Base-by-base conservation (phyloP, 495 filamentous ascomycete genomes). In the Durotheca rogersii region DNA sequence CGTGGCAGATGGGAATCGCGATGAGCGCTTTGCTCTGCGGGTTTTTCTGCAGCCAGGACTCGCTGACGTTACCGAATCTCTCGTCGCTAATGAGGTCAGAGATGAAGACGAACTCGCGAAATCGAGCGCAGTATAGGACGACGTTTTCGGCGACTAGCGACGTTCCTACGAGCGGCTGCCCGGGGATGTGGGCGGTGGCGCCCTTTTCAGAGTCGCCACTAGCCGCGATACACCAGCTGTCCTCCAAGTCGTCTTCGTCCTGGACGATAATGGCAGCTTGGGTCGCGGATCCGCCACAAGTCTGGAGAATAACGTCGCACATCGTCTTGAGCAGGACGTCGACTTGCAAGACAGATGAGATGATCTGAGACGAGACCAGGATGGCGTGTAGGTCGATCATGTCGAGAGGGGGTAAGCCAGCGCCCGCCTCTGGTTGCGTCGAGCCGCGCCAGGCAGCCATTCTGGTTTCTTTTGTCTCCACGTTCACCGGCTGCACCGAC, bases 311-410 rank as follows among this genome's bases (percentile, higher is more conserved):
- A 50, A 95, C 90, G 61, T 92, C 85, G 41, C 88, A 88, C 87
- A 96, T 94, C 46, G 89, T 93, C 43, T 83, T 82, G 31, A 95
- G 71, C 6, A 96, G 81, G 40, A 84, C 82, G 49, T 96, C 89
- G 15, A 95, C 83, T 47, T 88, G 81, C 21, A 95, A 74, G 45
- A 94, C 88, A 19, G 89, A 94, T 9, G 90, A 94, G 61, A 96
- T 88, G 33, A 94, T 83, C 71, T 95, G 90, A 33, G 86, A 92
- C 11, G 87, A 91, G 58, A 90, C 84, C 7, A 96, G 76, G 41
- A 96, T 95, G 31, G 86, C 89, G 35, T 88, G 83, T 42, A 95
- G 65, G 64, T 95, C 90, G 42, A 95, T 88, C 69, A 94, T 90
- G 66, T 96, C 90, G 49, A 81, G 73, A 33, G 70, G 70, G 61